Evolutionary conservation across 2,329 filamentous ascomycete species (phyloP).

Genomic region (Fusarium nygamai): DNA sequence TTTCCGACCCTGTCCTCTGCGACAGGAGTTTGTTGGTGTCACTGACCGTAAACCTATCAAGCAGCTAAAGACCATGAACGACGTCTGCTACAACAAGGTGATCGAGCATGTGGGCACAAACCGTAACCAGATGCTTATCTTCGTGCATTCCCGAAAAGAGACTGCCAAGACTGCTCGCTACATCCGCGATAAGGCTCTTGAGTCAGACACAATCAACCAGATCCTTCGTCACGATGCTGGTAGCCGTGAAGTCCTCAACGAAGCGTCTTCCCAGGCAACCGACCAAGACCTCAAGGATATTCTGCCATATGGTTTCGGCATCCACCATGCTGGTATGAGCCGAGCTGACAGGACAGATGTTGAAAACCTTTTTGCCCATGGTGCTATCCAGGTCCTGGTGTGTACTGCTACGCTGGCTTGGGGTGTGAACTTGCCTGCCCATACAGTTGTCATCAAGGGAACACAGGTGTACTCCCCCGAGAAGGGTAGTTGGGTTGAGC

Average conservation of each 20-base stretch:
- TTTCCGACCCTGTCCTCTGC: conserved; percentile 91
- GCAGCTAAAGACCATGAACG: conserved; percentile 99
- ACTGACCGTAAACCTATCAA: conserved; percentile 99
- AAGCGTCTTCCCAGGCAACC: conserved; percentile 83
- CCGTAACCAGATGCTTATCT: conserved; percentile 98
- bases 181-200: conserved; percentile 95
- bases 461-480: conserved; percentile 98
- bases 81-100: conserved; percentile 97
- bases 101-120: conserved; percentile 94
- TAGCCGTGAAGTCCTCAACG: conserved; percentile 85
- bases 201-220: conserved; percentile 95
- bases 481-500: conserved; percentile 97
- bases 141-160: conserved; percentile 97
- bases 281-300: conserved; percentile 93
- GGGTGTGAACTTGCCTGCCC: conserved; percentile 97
- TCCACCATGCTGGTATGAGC: conserved; percentile 98
- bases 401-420: conserved; percentile 98
- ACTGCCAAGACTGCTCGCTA: conserved; percentile 97
- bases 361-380: conserved; percentile 92
- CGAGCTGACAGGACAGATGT: conserved; percentile 94
- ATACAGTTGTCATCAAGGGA: conserved; percentile 99
- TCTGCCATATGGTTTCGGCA: conserved; percentile 95
- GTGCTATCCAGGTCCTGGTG: conserved; percentile 92
- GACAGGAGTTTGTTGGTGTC: conserved; percentile 96
- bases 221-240: conserved; percentile 93